phyloP scores from a whole-genome alignment of 371 early-diverging fungal species.

The Mortierella sp. region DNA sequence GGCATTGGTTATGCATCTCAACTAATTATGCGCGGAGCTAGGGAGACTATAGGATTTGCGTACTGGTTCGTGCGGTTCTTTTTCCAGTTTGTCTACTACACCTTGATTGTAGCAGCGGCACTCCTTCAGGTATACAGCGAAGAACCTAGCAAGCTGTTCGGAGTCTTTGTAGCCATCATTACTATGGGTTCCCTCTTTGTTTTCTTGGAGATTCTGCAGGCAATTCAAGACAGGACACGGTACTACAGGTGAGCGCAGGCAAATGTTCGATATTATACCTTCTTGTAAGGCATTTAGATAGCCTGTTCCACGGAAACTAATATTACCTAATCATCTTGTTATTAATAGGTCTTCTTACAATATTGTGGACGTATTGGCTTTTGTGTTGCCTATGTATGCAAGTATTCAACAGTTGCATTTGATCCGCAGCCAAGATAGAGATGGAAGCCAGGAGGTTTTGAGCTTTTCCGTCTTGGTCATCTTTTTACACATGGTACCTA shows the following conservation, averaged over 20 bases:
- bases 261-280: not conserved
- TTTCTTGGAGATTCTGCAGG: slow-evolving; percentile 20
- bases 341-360: slow-evolving; percentile 14
- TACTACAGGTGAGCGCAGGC: slow-evolving; percentile 11
- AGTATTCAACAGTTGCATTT: slow-evolving; percentile 4
- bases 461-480: slow-evolving; percentile 23
- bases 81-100: slow-evolving; percentile 28
- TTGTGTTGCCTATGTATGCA: not conserved
- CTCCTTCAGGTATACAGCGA: slow-evolving; percentile 26
- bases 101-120: slow-evolving; percentile 12
- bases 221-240: not conserved
- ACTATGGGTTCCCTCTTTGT: slow-evolving; percentile 13
- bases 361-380: slow-evolving; percentile 2
- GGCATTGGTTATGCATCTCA: too few species aligned
- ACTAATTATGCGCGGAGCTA: not conserved
- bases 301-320: too few species aligned
- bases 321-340: too few species aligned
- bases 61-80: slow-evolving; percentile 19
- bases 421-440: too few species aligned
- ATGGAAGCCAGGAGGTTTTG: not conserved
- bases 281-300: too few species aligned
- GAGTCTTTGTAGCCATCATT: slow-evolving; percentile 25
- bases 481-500: slow-evolving; percentile 28
- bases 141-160: not conserved
- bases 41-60: slow-evolving; percentile 33